These are phyloP conservation scores for Backusella luteola DNA, from an alignment of 192 early-diverging fungal species.

Conservation along the genomic window DNA sequence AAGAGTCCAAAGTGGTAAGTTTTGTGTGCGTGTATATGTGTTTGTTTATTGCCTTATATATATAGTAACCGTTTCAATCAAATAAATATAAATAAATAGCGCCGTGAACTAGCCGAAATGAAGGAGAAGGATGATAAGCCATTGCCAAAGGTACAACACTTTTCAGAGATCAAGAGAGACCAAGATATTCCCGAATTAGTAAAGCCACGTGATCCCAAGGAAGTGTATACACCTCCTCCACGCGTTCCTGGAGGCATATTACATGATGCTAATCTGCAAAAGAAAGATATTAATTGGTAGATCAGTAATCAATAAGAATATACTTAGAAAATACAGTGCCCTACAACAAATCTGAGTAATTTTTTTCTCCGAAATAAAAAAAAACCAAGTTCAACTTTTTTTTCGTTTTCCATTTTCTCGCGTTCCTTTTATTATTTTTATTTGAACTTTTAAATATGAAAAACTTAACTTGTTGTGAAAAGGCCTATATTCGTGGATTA, in stretches of 20 bases:
- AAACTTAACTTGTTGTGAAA: too few relatives aligned
- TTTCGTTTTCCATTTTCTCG: too few relatives aligned
- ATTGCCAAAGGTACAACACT: slow-evolving; percentile 25
- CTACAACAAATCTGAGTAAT: too few relatives aligned
- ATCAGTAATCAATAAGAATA: background rate
- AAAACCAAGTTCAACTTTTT: too few relatives aligned
- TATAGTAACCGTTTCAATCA: background rate
- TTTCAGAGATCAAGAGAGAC: slow-evolving; percentile 31
- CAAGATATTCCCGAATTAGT: slow-evolving; percentile 17
- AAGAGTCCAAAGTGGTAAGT: slow-evolving; percentile 42
- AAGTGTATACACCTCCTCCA: slow-evolving; percentile 28
- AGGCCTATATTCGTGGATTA: too few relatives aligned
- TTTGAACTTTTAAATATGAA: too few relatives aligned
- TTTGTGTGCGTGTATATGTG: background rate
- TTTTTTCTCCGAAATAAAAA: too few relatives aligned
- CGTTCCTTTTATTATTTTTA: too few relatives aligned
- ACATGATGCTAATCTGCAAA: background rate
- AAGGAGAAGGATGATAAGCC: background rate
- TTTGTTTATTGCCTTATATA: too few relatives aligned
- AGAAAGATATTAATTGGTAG: slow-evolving; percentile 25
- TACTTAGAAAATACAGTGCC: background rate
- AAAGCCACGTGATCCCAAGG: slow-evolving; percentile 15
- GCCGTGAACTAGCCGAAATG: slow-evolving; percentile 7
- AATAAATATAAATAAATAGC: background rate
- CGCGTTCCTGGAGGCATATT: slow-evolving; percentile 22